Base-by-base conservation (phyloP, 176 grass and related monocot genomes). In the Cymbopogon citratus region DNA sequence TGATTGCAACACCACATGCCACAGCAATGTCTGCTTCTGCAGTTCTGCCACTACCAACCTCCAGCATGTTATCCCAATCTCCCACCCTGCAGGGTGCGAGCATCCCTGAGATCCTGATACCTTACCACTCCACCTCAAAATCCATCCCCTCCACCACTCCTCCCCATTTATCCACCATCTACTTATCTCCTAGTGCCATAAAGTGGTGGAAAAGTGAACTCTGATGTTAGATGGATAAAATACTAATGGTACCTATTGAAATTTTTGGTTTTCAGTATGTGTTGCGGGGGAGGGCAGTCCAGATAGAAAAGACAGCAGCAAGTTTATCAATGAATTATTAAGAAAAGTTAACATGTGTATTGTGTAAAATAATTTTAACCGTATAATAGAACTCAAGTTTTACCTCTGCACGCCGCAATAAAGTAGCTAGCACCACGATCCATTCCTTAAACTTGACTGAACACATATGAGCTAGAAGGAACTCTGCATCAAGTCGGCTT, bases 391-490 rank as follows among this genome's bases (percentile, higher is more conserved):
- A 61, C 18, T 70, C 11, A 74, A 81, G 23, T 34, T 61, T 66
- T 91, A 98, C 96, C 96, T 98, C 96, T 74, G 89, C 79, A 71
- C 91, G 96, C 48, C 87, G 81, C 87, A 98, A 87, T 73, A 95
- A 87, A 81, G 96, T 98, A 64, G 96, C 96, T 19, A 98, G 85
- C 75, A 98, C 96, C 41, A 95, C 91, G 12, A 98, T 93, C 96
- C 96, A 98, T 75, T 98, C 92, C 87, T 98, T 98, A 86, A 99
- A 99, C 66, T 98, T 98, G 73, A 99, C 96, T 83, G 96, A 99
- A 82, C 96, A 99, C 96, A 99, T 99, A 80, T 99, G 96, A 36
- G 96, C 89, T 66, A 99, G 89, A 80, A 99, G 93, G 74, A 99
- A 99, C 66, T 99, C 96, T 61, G 96, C 96, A 80, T 99, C 96